Base-by-base conservation (phyloP, 257 asterid species). In the Oldenlandia corymbosa region DNA sequence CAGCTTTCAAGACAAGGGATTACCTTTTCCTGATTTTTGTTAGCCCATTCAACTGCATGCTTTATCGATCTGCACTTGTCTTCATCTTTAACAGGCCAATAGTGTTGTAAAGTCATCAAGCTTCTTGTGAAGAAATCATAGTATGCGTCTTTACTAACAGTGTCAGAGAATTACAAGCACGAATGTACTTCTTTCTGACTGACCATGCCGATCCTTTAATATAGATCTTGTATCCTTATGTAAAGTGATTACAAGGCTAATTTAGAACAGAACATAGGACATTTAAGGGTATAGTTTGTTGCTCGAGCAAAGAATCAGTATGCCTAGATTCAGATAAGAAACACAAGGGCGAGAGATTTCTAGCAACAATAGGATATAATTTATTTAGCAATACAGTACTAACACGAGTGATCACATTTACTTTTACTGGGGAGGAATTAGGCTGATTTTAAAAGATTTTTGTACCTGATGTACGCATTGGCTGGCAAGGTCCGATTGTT, bases 181-280 rank as follows among this genome's bases (percentile, higher is more conserved):
- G 78, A 70, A 91, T 88, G 81, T 91, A 91, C 41, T 91, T 91
- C 76, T 91, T 95, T 49, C 98, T 91, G 68, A 91, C 96, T 1
- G 98, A 91, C 98, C 98, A 91, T 0, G 94, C 92, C 1, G 87
- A 77, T 68, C 98, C 95, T 77, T 84, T 96, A 4, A 92, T 79
- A 64, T 86, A 88, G 70, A 89, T 81, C 71, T 87, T 88, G 78
- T 74, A 91, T 62, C 96, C 86, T 81, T 26, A 20, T 46, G 27
- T 62, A 6, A 34, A 50, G n/a, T 11, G 7, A 62, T 10, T 5
- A 11, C 37, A n/a, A 6, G 58, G 30, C 1, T 7, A 46, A 46
- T 20, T 34, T 1, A 1, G n/a, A 1, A 30, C 32, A 0, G 57
- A 24, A 23, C 21, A 50, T 31, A 27, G 21, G 30, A 58, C 45